Conservation (phyloP, 345 rosid species). For the Syzygium aromaticum region DNA sequence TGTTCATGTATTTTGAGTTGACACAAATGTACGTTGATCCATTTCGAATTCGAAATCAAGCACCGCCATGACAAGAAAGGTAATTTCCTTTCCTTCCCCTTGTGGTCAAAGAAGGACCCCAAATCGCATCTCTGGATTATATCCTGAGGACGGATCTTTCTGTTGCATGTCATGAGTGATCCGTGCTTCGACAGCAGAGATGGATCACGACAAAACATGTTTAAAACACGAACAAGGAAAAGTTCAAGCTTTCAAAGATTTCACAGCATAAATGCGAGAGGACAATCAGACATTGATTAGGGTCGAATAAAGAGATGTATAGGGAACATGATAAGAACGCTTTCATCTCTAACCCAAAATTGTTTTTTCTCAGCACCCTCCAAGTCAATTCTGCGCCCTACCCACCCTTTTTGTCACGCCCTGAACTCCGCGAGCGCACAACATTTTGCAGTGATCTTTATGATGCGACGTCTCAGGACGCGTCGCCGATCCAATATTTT, state of each 20-base stretch:
- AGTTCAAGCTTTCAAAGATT: not conserved
- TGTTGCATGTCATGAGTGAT: not conserved
- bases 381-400: constrained; percentile 1
- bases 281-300: constrained; percentile 35
- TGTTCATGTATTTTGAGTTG: not conserved
- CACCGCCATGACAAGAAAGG: not conserved
- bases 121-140: not conserved
- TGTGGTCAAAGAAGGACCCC: not conserved
- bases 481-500: too few relatives aligned
- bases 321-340: constrained; percentile 35
- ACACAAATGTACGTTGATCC: not conserved
- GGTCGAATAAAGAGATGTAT: constrained; percentile 19
- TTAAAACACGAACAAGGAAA: not conserved
- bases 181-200: not conserved
- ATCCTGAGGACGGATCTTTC: not conserved
- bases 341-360: constrained; percentile 3
- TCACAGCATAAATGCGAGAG: not conserved
- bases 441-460: too few relatives aligned
- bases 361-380: not conserved
- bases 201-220: not conserved
- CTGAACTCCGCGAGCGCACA: too few relatives aligned
- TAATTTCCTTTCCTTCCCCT: not conserved
- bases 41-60: not conserved
- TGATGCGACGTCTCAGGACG: too few relatives aligned
- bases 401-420: too few relatives aligned